Base-by-base conservation (phyloP, 2,329 filamentous ascomycete species). In the Aspergillus ochraceus region DNA sequence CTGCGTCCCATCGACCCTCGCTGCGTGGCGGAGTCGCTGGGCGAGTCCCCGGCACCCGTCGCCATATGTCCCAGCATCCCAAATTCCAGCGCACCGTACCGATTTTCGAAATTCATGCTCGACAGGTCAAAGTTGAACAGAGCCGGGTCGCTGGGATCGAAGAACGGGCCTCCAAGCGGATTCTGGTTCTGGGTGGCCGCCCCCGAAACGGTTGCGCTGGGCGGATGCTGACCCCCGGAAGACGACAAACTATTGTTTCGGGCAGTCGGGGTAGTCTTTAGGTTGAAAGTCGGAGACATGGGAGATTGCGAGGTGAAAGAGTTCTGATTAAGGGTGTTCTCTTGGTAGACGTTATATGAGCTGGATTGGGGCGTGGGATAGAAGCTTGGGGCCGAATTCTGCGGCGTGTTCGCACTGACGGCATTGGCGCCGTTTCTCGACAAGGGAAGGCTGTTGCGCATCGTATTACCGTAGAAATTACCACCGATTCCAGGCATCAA, bases 1-100 rank as follows among this genome's bases (percentile, higher is more conserved):
- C 75, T 79, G 57, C 76, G 74, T 39, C 76, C 75, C 63, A 80
- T 77, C 46, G 79, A 80, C n/a, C 78, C 78, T 62, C 77, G 74
- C 49, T 79, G 76, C n/a, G 76, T 79, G 52, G 72, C 73, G 20
- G 75, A 78, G 57, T 95, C 91, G 57, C 87, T 86, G 5, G 89
- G 86, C 6, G 89, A 90, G 67, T 95, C 91, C n/a, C 88, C 90
- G 14, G 91, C 90, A 14, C 90, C 90, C n/a, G 90, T 92, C 60
- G 91, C 92, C 90, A 99, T 96, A 74, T 98, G 94, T 29, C 92
- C 92, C 0, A 99, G 85, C 86, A 98, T 97, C 56, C 92, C 90
- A 74, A 98, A 97, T 75, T 98, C 95, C 75, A 97, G 84, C 19
- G 93, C 94, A 61, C 93, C 94, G 72, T 98, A 99, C 65, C 96